Percentiles rank a stretch among this genome's conserved stretches.
Conservation (phyloP, 441 rosid genomes). For the Populus hybrid region DNA sequence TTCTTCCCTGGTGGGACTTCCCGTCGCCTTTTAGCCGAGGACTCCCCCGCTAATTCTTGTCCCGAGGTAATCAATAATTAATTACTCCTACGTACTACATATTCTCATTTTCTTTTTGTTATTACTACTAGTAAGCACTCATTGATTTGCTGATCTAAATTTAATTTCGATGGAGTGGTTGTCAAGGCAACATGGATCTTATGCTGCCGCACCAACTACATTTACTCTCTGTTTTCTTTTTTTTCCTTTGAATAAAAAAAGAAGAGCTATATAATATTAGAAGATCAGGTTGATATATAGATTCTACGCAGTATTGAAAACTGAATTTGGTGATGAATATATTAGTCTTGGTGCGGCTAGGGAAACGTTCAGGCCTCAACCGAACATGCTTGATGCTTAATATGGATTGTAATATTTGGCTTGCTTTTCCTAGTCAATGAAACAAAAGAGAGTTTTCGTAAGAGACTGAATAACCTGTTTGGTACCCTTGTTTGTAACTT, state of each 20-base stretch:
- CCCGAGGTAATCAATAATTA: slow-evolving; percentile 28
- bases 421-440: not conserved
- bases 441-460: not conserved
- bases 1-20: slow-evolving; percentile 21
- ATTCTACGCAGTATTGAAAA: not conserved
- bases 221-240: not conserved
- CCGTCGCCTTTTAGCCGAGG: slow-evolving; percentile 57
- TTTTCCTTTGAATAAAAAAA: too few relatives aligned
- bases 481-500: not conserved
- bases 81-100: too few relatives aligned
- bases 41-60: slow-evolving; percentile 30
- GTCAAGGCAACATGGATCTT: not conserved
- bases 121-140: too few relatives aligned
- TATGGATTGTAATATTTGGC: not conserved
- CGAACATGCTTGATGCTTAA: not conserved
- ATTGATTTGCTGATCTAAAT: too few relatives aligned
- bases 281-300: not conserved
- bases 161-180: not conserved
- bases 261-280: not conserved
- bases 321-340: not conserved
- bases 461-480: not conserved
- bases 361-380: not conserved
- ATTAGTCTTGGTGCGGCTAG: not conserved
- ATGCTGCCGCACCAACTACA: not conserved
- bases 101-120: too few relatives aligned